A percentile compares a stretch with the other conserved stretches of the same genome.
Evolutionary conservation across 2,329 filamentous ascomycete species (phyloP).

Genomic region (Pseudocercospora macadamiae): DNA sequence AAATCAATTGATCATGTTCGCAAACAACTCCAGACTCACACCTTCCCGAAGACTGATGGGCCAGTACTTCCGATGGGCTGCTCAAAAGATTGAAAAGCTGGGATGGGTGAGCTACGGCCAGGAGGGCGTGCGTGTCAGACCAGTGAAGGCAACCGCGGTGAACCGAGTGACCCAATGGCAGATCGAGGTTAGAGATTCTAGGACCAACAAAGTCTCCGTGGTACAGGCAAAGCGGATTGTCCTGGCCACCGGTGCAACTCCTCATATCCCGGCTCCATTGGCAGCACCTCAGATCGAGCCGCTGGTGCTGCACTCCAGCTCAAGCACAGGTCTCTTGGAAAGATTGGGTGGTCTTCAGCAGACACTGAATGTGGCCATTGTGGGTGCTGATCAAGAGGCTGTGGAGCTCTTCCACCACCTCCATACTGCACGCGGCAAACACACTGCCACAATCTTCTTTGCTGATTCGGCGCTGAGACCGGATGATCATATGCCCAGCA

Average conservation of each 20-base stretch:
- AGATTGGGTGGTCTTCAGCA: constrained; percentile 18
- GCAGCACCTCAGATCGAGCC: constrained; percentile 15
- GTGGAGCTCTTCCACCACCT: constrained; percentile 31
- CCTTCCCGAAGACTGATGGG: constrained; percentile 30
- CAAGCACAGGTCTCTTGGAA: constrained; percentile 22
- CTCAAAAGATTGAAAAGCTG: constrained; percentile 25
- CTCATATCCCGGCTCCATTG: constrained; percentile 23
- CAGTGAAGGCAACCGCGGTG: constrained; percentile 14
- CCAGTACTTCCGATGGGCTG: constrained; percentile 35
- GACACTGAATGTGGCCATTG: constrained; percentile 28
- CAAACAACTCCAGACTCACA: constrained; percentile 33
- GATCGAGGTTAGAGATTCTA: constrained; percentile 21
- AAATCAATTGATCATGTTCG: constrained; percentile 32
- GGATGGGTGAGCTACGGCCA: constrained; percentile 33
- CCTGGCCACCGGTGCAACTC: constrained; percentile 28
- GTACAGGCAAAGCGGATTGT: constrained; percentile 28
- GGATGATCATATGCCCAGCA: constrained; percentile 26
- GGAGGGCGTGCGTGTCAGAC: constrained; percentile 25
- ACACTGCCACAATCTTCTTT: constrained; percentile 29
- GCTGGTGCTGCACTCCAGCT: constrained; percentile 25
- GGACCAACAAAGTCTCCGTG: constrained; percentile 19
- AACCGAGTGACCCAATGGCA: constrained; percentile 25
- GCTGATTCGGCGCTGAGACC: constrained; percentile 29
- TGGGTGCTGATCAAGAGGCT: constrained; percentile 32
- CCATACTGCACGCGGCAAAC: constrained; percentile 23